Base-by-base conservation (phyloP, 1,284 basidiomycete species). In the Cerioporus squamosus region DNA sequence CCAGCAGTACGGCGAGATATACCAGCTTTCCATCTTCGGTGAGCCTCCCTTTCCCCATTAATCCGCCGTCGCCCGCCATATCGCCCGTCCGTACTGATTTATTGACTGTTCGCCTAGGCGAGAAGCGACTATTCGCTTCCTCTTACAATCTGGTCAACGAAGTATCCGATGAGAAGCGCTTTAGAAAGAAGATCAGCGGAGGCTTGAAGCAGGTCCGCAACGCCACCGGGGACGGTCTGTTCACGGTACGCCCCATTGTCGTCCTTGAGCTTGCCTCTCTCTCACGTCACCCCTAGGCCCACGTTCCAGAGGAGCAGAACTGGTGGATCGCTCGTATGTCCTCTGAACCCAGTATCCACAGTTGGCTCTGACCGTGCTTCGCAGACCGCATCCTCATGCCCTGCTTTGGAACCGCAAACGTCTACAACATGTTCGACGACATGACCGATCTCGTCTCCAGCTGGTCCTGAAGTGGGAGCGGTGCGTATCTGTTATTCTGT, bases 311-410 rank as follows among this genome's bases (percentile, higher is more conserved):
- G 5, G 81, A 84, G 60, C 70, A 72, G 44, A 81, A 80, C 64
- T 84, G 81, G 81, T 74, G 67, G 17, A 71, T 79, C 33, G 79
- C 79, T 22, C 79, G 79, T 81, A 63, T 51, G 77, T 69, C 6
- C 29, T 29, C 40, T 10, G 40, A 10, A 5, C 10, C 20, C 10
- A 17, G 12, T 31, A 12, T 20, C 40, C 43, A n/a, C n/a, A 14
- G 20, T 3, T 17, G 7, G 17, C 10, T 31, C 9, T 24, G n/a
- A 26, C 12, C 2, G n/a, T 7, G 14, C 8, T 7, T 10, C 14
- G 12, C 66, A 77, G 81, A 83, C 67, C 79, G 81, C 38, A 74
- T 83, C 18, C 72, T 84, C 15, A 79, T 82, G 72, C 82, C 82
- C 4, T 78, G 79, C 1, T 84, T 84, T 66, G 79, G 78, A n/a